phyloP scores from a whole-genome alignment of 2,329 filamentous ascomycete species.

The Trichoderma sp. region DNA sequence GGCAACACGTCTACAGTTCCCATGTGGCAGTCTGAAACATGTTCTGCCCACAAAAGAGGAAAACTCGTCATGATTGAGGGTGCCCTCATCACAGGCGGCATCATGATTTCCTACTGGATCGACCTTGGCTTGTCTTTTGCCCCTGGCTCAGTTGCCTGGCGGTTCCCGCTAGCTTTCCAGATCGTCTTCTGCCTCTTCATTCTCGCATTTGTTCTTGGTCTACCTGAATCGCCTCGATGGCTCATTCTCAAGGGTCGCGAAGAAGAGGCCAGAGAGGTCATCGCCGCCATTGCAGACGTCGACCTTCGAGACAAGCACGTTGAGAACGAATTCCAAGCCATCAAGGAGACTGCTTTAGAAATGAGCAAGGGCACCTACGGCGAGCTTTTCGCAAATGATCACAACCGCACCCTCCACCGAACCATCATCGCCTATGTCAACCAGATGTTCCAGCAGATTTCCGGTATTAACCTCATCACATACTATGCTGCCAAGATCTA shows the following conservation, averaged over 20 bases:
- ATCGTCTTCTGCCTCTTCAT: conserved; percentile 62
- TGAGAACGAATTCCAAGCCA: conserved; percentile 58
- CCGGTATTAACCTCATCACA: conserved; percentile 63
- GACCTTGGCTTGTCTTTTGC: conserved; percentile 59
- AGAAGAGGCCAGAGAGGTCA: conserved; percentile 49
- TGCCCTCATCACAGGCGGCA: conserved; percentile 57
- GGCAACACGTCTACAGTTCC: conserved; percentile 58
- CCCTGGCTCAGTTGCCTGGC: conserved; percentile 46
- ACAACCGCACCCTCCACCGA: conserved; percentile 59
- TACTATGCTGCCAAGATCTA: conserved; percentile 65
- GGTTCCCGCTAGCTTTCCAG: conserved; percentile 59
- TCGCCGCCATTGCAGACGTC: conserved; percentile 56
- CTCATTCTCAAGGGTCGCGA: conserved; percentile 48
- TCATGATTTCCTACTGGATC: conserved; percentile 62
- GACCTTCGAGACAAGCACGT: conserved; percentile 60
- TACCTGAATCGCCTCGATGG: conserved; percentile 57
- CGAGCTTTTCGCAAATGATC: conserved; percentile 58
- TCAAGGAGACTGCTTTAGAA: conserved; percentile 69
- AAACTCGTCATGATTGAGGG: conserved; percentile 63
- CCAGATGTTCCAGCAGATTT: conserved; percentile 67
- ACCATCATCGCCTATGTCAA: conserved; percentile 62
- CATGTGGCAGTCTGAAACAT: conserved; percentile 63
- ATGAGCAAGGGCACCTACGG: conserved; percentile 60
- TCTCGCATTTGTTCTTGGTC: conserved; percentile 50
- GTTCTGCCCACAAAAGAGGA: conserved; percentile 58